Evolutionary conservation across 352 stramenopile species (phyloP).

Genomic region (Plasmopara halstedii): DNA sequence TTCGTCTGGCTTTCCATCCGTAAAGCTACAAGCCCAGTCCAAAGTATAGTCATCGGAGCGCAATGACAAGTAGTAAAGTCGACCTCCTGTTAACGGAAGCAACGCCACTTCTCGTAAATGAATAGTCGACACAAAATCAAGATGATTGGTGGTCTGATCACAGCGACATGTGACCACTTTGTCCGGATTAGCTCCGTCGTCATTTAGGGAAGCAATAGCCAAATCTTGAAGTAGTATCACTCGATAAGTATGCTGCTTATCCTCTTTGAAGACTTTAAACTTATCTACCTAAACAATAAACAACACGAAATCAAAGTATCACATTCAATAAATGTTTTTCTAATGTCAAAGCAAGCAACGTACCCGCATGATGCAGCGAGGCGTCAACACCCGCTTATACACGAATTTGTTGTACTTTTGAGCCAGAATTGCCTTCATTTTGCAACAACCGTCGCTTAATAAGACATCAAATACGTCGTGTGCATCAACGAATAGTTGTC

Average conservation of each 20-base stretch:
- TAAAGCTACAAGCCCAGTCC: slow-evolving; percentile 35
- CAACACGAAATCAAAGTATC: background rate
- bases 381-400: slow-evolving; percentile 25
- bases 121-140: slow-evolving; percentile 31
- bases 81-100: slow-evolving; percentile 35
- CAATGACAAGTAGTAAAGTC: slow-evolving; percentile 51
- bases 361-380: slow-evolving; percentile 30
- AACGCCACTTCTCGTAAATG: slow-evolving; percentile 37
- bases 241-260: slow-evolving; percentile 3
- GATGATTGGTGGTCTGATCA: background rate
- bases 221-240: slow-evolving; percentile 18
- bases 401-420: slow-evolving; percentile 32
- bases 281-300: slow-evolving; percentile 17
- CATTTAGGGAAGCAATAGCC: background rate
- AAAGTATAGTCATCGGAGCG: slow-evolving; percentile 43
- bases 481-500: slow-evolving; percentile 6
- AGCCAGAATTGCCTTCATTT: slow-evolving; percentile 43
- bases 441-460: slow-evolving; percentile 47
- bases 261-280: slow-evolving; percentile 22
- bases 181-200: slow-evolving; percentile 4
- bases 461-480: slow-evolving; percentile 54
- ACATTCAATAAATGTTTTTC: background rate
- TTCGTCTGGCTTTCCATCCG: slow-evolving; percentile 11
- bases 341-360: background rate
- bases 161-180: slow-evolving; percentile 9